Conservation (phyloP, 2,329 filamentous ascomycete species). For the Scolecobasidium constrictum region DNA sequence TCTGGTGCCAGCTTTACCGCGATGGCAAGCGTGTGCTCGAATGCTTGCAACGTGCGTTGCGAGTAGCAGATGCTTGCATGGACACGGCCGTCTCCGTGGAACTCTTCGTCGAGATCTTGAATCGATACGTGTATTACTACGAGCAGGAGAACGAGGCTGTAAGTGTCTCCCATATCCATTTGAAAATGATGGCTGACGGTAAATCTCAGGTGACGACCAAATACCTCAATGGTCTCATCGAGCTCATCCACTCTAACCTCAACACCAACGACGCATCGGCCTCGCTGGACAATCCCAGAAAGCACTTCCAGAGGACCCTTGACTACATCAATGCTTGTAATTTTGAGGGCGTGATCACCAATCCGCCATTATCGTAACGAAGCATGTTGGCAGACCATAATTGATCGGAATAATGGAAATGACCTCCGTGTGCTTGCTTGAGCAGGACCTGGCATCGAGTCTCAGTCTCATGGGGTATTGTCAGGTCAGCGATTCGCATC, state of each 20-base stretch:
- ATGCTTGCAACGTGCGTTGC: constrained; percentile 85
- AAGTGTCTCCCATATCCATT: constrained; percentile 22
- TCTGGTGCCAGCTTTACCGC: constrained; percentile 64
- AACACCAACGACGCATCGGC: constrained; percentile 74
- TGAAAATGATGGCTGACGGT: no score
- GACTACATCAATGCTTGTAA: constrained; percentile 88
- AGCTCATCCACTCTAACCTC: constrained; percentile 94
- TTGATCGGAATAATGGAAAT: no score
- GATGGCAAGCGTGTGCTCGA: constrained; percentile 96
- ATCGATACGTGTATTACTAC: constrained; percentile 98
- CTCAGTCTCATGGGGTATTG: no score
- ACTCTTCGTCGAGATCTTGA: constrained; percentile 95
- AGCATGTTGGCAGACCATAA: no score
- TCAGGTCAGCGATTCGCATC: no score
- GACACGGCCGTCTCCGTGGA: constrained; percentile 95
- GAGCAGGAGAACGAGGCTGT: constrained; percentile 97
- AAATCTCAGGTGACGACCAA: constrained; percentile 88
- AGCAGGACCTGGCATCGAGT: no score
- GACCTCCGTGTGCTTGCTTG: no score
- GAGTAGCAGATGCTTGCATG: constrained; percentile 98
- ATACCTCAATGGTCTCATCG: constrained; percentile 94
- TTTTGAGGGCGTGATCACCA: constrained; percentile 81
- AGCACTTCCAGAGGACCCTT: constrained; percentile 88
- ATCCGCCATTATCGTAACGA: constrained; percentile 25
- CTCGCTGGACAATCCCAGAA: constrained; percentile 77